A percentile compares a stretch with the other conserved stretches of the same genome.
Conservation (phyloP, 306 rosid genomes). For the Lathyrus tuberosus region DNA sequence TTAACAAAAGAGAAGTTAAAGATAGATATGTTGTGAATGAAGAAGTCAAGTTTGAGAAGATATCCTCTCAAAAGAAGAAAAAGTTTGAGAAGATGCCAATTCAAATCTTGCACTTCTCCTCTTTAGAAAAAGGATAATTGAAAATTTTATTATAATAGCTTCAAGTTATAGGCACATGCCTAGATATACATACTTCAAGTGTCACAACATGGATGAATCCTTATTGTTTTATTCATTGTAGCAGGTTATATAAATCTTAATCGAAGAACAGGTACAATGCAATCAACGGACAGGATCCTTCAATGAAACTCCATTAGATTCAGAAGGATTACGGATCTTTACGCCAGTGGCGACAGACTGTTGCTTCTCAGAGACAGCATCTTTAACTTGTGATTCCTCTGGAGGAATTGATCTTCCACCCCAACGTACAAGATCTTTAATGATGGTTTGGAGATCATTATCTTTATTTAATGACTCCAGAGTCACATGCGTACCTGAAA, state of each 20-base stretch:
- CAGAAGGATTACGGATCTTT: slow-evolving; percentile 39
- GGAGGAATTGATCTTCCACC: slow-evolving; percentile 75
- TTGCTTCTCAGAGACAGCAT: slow-evolving; percentile 41
- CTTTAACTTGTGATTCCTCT: slow-evolving; percentile 45
- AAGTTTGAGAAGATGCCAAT: no score
- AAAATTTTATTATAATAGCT: not conserved
- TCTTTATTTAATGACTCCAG: slow-evolving; percentile 80
- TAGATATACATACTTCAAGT: slow-evolving; percentile 10
- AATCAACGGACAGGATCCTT: slow-evolving; percentile 47
- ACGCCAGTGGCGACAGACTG: slow-evolving; percentile 36
- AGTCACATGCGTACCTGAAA: slow-evolving; percentile 82
- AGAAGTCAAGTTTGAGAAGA: no score
- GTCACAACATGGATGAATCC: slow-evolving; percentile 22
- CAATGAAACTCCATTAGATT: slow-evolving; percentile 35
- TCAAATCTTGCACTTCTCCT: no score
- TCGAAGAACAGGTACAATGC: not conserved
- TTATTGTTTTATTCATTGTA: slow-evolving; percentile 26
- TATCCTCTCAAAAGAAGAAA: no score
- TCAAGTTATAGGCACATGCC: slow-evolving; percentile 10
- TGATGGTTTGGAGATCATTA: slow-evolving; percentile 55
- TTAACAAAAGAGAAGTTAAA: no score
- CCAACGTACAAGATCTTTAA: slow-evolving; percentile 64
- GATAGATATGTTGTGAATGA: no score
- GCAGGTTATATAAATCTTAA: slow-evolving; percentile 6
- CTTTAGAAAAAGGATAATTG: not conserved